Evolutionary conservation across 805 yeast genomes (phyloP).

Genomic region (Yarrowia sp.): DNA sequence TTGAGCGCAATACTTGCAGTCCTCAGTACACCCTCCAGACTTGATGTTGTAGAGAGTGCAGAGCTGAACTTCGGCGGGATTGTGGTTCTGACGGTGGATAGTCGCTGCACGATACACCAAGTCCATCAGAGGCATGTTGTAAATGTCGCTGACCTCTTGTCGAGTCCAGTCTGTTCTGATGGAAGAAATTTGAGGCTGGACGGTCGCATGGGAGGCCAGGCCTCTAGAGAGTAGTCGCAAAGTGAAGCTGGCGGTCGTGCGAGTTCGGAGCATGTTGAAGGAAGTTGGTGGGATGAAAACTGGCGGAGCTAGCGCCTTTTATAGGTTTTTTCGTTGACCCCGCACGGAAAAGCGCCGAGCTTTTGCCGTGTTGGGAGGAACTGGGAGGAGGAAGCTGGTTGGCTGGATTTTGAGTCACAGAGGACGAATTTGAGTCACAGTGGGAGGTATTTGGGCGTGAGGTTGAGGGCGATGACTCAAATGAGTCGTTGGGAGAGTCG

Average conservation of each 20-base stretch:
- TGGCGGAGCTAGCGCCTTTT: not conserved
- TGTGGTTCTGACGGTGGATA: conserved; percentile 65
- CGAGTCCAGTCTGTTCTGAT: conserved; percentile 51
- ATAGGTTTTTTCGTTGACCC: conserved; percentile 19
- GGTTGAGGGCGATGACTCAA: not conserved
- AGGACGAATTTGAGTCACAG: conserved; percentile 1
- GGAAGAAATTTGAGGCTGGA: conserved; percentile 14
- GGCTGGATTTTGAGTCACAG: not conserved
- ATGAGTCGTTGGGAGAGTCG: not conserved
- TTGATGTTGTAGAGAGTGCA: conserved; percentile 75
- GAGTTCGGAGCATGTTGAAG: not conserved
- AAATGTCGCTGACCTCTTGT: conserved; percentile 58
- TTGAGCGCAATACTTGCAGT: conserved; percentile 79
- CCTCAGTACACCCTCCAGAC: conserved; percentile 80
- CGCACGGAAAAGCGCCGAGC: not conserved
- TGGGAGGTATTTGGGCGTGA: not conserved
- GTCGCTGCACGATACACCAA: conserved; percentile 58
- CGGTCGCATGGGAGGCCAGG: conserved; percentile 3
- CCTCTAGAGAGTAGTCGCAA: not conserved
- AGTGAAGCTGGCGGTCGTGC: not conserved
- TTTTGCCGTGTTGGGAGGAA: conserved; percentile 8
- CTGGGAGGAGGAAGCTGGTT: too few relatives aligned
- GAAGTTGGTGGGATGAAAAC: not conserved
- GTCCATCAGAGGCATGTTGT: conserved; percentile 64
- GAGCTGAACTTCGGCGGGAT: conserved; percentile 67